These are phyloP conservation scores for Salix dunnii DNA, from an alignment of 345 rosid species.

Conservation along the genomic window DNA sequence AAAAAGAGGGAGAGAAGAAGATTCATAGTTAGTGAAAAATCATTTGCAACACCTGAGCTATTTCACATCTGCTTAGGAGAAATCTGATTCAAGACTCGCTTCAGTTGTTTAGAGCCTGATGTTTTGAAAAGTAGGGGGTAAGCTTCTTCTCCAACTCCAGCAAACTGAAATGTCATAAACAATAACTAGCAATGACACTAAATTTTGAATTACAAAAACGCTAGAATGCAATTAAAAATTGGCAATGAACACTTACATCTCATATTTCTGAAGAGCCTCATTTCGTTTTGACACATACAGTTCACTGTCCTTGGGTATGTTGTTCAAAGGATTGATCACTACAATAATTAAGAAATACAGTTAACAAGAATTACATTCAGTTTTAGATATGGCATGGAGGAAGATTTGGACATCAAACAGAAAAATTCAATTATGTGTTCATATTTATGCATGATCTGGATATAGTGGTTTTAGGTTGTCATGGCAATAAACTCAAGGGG, in stretches of 20 bases:
- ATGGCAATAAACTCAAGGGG: background rate
- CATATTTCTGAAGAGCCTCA: slow-evolving; percentile 73
- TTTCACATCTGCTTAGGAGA: background rate
- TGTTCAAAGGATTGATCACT: slow-evolving; percentile 60
- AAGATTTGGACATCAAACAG: background rate
- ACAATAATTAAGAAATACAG: slow-evolving; percentile 1
- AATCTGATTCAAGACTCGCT: background rate
- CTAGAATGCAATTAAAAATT: background rate
- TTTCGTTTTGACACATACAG: slow-evolving; percentile 58
- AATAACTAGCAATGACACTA: background rate
- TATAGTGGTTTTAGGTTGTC: background rate
- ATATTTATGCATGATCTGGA: background rate
- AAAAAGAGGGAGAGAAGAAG: too few relatives aligned
- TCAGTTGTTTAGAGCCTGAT: slow-evolving; percentile 7
- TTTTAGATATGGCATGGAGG: background rate
- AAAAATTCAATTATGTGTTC: background rate
- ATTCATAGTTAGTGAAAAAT: background rate
- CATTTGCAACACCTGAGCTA: background rate
- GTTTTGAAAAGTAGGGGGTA: slow-evolving; percentile 53
- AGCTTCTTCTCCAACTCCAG: slow-evolving; percentile 82
- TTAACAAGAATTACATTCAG: background rate
- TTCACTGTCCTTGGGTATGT: slow-evolving; percentile 80
- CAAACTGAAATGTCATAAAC: slow-evolving; percentile 47
- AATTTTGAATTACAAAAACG: background rate
- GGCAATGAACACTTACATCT: slow-evolving; percentile 53